Percentiles rank a stretch among this genome's conserved stretches.
phyloP scores from a whole-genome alignment of 2,329 filamentous ascomycete genomes.

The Emmonsia crescens region DNA sequence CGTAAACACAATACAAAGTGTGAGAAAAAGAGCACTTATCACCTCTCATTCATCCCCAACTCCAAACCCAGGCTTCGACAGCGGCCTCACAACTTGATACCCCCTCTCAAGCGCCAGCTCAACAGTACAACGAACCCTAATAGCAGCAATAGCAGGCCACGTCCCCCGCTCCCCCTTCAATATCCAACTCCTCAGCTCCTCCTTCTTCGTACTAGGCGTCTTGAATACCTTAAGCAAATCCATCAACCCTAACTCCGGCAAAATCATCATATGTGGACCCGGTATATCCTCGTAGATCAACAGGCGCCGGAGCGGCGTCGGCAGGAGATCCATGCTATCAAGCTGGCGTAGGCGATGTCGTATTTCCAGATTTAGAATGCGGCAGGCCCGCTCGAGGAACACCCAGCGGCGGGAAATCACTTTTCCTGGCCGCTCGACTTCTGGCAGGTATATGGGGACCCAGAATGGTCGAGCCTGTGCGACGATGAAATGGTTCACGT shows the following conservation, averaged over 20 bases:
- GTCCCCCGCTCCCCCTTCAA: constrained; percentile 72
- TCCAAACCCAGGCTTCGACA: constrained; percentile 14
- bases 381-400: constrained; percentile 46
- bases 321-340: constrained; percentile 64
- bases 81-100: constrained; percentile 59
- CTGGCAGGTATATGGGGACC: constrained; percentile 70
- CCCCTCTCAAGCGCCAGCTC: constrained; percentile 80
- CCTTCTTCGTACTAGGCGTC: constrained; percentile 58
- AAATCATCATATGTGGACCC: constrained; percentile 65
- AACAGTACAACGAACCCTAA: constrained; percentile 71
- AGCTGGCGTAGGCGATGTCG: constrained; percentile 72
- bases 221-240: constrained; percentile 76
- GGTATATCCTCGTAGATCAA: constrained; percentile 74
- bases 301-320: constrained; percentile 59
- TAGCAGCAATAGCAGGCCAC: constrained; percentile 76
- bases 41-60: background rate
- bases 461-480: constrained; percentile 86
- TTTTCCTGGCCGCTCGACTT: constrained; percentile 62
- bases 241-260: constrained; percentile 60
- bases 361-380: constrained; percentile 64
- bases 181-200: constrained; percentile 69
- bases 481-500: constrained; percentile 91
- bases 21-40: background rate
- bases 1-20: background rate
- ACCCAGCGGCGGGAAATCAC: constrained; percentile 48